phyloP scores from a whole-genome alignment of 345 rosid species.

The Streptanthus diversifolius region DNA sequence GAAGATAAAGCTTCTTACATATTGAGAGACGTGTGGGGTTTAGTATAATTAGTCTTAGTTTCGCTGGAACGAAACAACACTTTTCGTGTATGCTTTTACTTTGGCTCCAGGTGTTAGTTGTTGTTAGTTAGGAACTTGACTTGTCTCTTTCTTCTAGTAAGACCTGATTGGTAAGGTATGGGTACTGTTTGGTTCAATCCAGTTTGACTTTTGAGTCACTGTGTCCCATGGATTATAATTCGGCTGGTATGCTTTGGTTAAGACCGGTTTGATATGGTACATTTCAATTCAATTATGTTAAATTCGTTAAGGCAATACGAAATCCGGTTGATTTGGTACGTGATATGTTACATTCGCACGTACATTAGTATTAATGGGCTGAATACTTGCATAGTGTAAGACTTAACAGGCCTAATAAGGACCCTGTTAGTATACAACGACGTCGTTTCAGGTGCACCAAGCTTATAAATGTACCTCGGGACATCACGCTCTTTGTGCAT shows the following conservation, averaged over 20 bases:
- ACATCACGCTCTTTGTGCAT: constrained; percentile 36
- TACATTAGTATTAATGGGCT: background rate
- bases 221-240: background rate
- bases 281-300: background rate
- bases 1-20: constrained; percentile 12
- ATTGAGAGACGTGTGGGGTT: constrained; percentile 8
- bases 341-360: background rate
- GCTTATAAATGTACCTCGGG: constrained; percentile 20
- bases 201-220: background rate
- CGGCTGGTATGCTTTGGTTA: background rate
- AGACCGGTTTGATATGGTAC: background rate
- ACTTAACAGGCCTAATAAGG: background rate
- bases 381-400: background rate
- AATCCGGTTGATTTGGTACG: constrained; percentile 5
- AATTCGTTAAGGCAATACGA: background rate
- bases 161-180: background rate
- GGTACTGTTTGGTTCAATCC: background rate
- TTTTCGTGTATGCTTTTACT: background rate
- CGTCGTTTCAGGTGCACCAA: background rate
- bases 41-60: constrained; percentile 8
- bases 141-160: background rate
- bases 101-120: constrained; percentile 8
- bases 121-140: constrained; percentile 9
- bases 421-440: background rate
- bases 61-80: constrained; percentile 2